These are phyloP conservation scores for Picea glauca DNA, from an alignment of 75 land plant genomes.

Conservation along the genomic window DNA sequence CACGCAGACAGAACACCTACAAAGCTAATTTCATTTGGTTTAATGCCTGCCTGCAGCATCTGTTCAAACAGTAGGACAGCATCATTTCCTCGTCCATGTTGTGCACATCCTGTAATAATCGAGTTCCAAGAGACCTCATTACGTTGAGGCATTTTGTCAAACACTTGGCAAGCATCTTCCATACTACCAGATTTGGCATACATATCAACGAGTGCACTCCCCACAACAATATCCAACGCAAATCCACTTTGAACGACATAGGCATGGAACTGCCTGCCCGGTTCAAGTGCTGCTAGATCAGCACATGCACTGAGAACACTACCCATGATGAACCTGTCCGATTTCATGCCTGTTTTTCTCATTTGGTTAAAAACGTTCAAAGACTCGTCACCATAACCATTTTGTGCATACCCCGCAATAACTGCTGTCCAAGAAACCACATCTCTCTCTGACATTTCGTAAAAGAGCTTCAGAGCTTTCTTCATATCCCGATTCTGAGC, in stretches of 20 bases:
- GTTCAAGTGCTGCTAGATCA: neutral
- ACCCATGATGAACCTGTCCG: constrained; percentile 27
- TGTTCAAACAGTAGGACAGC: constrained; percentile 33
- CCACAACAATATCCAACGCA: constrained; percentile 35
- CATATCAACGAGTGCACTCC: constrained; percentile 40
- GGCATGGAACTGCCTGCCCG: constrained; percentile 30
- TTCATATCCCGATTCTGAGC: constrained; percentile 18
- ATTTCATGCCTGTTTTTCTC: constrained; percentile 12
- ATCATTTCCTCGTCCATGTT: constrained; percentile 24
- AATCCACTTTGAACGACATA: constrained; percentile 19
- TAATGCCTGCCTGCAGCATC: constrained; percentile 34
- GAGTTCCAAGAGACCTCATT: constrained; percentile 54
- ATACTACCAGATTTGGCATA: constrained; percentile 32
- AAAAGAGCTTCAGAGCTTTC: constrained; percentile 17
- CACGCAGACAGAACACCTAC: constrained; percentile 63
- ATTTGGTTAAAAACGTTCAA: constrained; percentile 22
- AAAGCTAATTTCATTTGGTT: constrained; percentile 47
- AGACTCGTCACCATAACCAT: constrained; percentile 43
- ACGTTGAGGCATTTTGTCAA: constrained; percentile 18
- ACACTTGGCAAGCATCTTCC: constrained; percentile 34
- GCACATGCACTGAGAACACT: constrained; percentile 28
- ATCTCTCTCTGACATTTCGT: constrained; percentile 33
- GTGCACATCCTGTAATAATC: constrained; percentile 35
- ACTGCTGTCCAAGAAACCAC: constrained; percentile 60
- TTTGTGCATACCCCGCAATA: constrained; percentile 64